Percentiles rank a stretch among this genome's conserved stretches.
These are phyloP conservation scores for Trichomonascaceae sp. DNA, from an alignment of 1,139 yeast species.

Conservation along the genomic window DNA sequence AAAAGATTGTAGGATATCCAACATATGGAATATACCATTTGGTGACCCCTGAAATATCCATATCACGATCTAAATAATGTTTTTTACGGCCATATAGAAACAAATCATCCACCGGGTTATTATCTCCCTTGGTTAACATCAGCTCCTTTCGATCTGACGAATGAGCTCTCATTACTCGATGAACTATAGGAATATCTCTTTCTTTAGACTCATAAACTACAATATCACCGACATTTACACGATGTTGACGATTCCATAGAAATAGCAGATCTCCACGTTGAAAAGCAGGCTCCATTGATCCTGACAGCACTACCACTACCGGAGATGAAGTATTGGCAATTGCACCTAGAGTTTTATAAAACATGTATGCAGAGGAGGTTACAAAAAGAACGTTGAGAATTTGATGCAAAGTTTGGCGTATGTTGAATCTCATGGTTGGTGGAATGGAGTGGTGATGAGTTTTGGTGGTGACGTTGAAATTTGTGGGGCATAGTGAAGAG, in stretches of 20 bases:
- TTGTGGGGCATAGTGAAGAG: background rate
- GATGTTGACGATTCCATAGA: conserved; percentile 75
- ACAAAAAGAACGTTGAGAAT: conserved; percentile 69
- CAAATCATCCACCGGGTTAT: conserved; percentile 87
- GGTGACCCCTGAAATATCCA: conserved; percentile 84
- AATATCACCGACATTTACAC: conserved; percentile 80
- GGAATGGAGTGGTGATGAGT: background rate
- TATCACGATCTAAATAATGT: conserved; percentile 64
- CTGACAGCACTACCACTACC: conserved; percentile 91
- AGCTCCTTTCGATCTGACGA: conserved; percentile 50
- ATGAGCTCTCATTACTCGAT: conserved; percentile 85
- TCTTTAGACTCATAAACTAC: conserved; percentile 89
- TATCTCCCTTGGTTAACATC: conserved; percentile 91
- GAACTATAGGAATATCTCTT: conserved; percentile 88
- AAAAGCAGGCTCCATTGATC: conserved; percentile 99
- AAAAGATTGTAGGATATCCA: conserved; percentile 85
- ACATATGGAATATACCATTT: conserved; percentile 86
- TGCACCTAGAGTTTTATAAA: conserved; percentile 81
- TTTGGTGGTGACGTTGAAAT: background rate
- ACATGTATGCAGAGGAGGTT: conserved; percentile 81
- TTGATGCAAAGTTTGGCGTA: conserved; percentile 41
- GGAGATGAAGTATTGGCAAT: conserved; percentile 86
- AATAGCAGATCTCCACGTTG: conserved; percentile 94
- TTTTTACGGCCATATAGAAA: conserved; percentile 76
- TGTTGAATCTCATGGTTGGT: conserved; percentile 13